phyloP scores from a whole-genome alignment of 495 filamentous ascomycete genomes.

The Aspergillus homomorphus region DNA sequence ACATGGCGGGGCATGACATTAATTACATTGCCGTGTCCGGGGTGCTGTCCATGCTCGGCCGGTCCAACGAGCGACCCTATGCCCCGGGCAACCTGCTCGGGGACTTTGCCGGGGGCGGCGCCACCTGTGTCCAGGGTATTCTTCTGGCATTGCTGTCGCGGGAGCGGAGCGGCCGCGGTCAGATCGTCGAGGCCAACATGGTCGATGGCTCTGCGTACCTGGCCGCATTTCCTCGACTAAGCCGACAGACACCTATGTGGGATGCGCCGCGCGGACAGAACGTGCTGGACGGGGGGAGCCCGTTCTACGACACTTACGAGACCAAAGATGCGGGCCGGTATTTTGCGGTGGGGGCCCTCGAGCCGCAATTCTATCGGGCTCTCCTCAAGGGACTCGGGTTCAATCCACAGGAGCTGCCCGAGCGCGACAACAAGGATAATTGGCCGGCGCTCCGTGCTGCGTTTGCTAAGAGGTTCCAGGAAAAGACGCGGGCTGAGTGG shows the following conservation, averaged over 20 bases:
- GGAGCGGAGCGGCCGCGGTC: constrained; percentile 59
- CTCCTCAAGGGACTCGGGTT: constrained; percentile 65
- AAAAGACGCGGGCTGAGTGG: constrained; percentile 78
- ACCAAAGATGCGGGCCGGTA: constrained; percentile 73
- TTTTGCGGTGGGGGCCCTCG: constrained; percentile 88
- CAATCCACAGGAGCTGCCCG: constrained; percentile 49
- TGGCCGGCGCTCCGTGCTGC: constrained; percentile 63
- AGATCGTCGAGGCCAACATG: constrained; percentile 95
- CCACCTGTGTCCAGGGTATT: constrained; percentile 63
- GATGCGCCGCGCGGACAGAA: constrained; percentile 66
- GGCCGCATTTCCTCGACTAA: constrained; percentile 69
- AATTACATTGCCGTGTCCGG: constrained; percentile 93
- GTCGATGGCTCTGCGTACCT: constrained; percentile 83
- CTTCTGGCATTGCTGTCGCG: constrained; percentile 45
- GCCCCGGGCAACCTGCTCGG: constrained; percentile 80
- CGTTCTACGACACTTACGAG: constrained; percentile 85
- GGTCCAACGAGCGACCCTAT: constrained; percentile 63
- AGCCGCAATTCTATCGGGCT: constrained; percentile 75
- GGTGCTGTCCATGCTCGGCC: constrained; percentile 71
- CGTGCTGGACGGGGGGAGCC: constrained; percentile 76
- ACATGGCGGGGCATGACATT: constrained; percentile 97
- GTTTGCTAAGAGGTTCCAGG: constrained; percentile 64
- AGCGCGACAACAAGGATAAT: constrained; percentile 49
- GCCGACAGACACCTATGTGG: constrained; percentile 57
- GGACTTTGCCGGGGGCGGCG: constrained; percentile 91